Conservation (phyloP, 768 basidiomycete genomes). For the Hericium coralloides region DNA sequence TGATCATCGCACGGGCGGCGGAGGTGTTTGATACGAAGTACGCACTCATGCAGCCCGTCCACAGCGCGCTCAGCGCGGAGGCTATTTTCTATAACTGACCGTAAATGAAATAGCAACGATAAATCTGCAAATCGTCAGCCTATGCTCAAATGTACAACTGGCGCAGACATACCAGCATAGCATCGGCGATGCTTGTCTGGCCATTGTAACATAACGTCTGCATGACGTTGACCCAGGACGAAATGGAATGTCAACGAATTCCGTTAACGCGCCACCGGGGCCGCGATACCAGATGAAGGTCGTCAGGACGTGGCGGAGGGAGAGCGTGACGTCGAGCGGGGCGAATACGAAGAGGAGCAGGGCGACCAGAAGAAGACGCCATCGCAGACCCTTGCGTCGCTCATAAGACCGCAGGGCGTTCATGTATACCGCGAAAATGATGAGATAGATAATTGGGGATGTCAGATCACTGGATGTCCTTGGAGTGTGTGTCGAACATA, state of each 20-base stretch:
- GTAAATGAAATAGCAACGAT: constrained; percentile 20
- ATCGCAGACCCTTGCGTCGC: constrained; percentile 17
- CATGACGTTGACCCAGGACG: constrained; percentile 34
- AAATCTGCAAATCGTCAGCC: constrained; percentile 5
- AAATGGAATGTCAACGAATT: constrained; percentile 29
- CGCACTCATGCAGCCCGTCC: constrained; percentile 12
- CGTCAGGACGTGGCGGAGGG: constrained; percentile 33
- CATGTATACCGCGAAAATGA: constrained; percentile 20
- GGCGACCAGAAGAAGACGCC: constrained; percentile 30
- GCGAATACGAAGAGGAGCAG: constrained; percentile 32
- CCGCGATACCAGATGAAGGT: constrained; percentile 29
- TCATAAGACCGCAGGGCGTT: constrained; percentile 22
- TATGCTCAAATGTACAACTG: background rate
- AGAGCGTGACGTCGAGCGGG: constrained; percentile 30
- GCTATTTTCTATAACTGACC: constrained; percentile 12
- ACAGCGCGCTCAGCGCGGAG: constrained; percentile 13
- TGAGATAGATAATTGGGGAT: constrained; percentile 6
- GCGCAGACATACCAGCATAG: constrained; percentile 26
- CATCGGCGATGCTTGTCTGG: constrained; percentile 36
- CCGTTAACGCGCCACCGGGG: constrained; percentile 19
- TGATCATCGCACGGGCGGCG: background rate
- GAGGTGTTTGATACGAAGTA: constrained; percentile 1
- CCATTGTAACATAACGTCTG: constrained; percentile 31
- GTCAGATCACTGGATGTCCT: background rate
- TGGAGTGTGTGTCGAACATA: background rate